Base-by-base conservation (phyloP, 768 basidiomycete species). In the Mrakia hoshinonis region DNA sequence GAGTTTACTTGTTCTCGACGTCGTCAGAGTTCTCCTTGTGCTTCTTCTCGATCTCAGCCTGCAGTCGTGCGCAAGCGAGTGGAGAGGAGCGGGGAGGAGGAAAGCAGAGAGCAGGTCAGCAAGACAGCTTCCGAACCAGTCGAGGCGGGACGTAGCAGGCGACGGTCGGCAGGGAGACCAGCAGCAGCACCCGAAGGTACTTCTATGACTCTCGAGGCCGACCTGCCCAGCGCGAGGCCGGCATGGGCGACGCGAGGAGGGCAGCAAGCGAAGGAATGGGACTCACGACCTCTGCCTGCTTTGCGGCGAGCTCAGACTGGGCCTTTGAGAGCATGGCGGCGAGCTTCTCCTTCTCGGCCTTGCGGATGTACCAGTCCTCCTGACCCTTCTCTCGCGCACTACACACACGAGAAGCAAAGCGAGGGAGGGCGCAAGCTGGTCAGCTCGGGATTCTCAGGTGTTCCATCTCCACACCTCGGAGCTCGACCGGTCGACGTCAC, bases 271-370 rank as follows among this genome's bases (percentile, higher is more conserved):
- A 15, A 29, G 12, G 29, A 31, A n/a, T n/a, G 2, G 26, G 54
- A 55, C 54, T 55, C 10, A 55, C 54, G 29, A 55, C 18, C 54
- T 55, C 54, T 3, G 26, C 9, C 29, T 55, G 54, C 54, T 55
- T 55, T 0, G 54, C 12, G 1, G 54, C 54, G 29, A 55, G 29
- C 54, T 55, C 54, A 1, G 54, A 26, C 54, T 55, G 54, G 20
- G 54, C 54, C 13, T 55, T 55, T 11, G 54, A 55, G 26, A 18
- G 29, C 26, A 31, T 15, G 12, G 54, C 54, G n/a, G 34, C 18
- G n/a, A 55, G 54, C 54, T 55, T 55, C 29, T 55, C 54, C 54
- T 55, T 55, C 54, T 55, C 54, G 20, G 54, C 54, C 54, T 55
- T 26, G 34, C 54, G 54, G 54, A 55, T 55, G 54, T 11, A 55